Evolutionary conservation across 164 flowering plant species (phyloP).

Genomic region (Cinnamomum micranthum): DNA sequence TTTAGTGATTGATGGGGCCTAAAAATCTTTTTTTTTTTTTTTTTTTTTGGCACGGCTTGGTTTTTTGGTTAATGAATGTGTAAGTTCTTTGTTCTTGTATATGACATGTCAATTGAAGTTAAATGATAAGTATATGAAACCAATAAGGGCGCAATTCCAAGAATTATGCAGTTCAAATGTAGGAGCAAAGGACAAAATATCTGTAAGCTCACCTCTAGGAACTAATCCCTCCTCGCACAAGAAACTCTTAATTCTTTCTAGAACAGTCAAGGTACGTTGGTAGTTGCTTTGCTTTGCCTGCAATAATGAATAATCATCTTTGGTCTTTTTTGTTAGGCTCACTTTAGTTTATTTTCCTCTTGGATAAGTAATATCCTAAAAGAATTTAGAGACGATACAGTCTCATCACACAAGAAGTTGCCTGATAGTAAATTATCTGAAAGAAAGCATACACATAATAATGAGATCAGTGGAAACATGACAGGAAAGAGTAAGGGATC

Average conservation of each 20-base stretch:
- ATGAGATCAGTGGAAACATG: background rate
- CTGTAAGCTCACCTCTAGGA: constrained; percentile 32
- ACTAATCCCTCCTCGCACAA: constrained; percentile 36
- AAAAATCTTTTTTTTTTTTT: too few relatives aligned
- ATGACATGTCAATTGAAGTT: background rate
- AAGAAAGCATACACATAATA: background rate
- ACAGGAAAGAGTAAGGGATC: background rate
- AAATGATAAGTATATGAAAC: background rate
- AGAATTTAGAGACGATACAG: too few relatives aligned
- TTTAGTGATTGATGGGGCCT: too few relatives aligned
- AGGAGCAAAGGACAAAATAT: background rate
- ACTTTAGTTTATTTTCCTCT: too few relatives aligned
- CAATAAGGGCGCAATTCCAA: background rate
- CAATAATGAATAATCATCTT: constrained; percentile 1
- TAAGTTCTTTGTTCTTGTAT: too few relatives aligned
- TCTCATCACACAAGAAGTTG: too few relatives aligned
- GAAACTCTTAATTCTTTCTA: constrained; percentile 52
- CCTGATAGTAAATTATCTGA: background rate
- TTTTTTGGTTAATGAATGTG: too few relatives aligned
- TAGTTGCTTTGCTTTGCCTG: constrained; percentile 69
- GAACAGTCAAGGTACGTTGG: constrained; percentile 69
- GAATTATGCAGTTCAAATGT: background rate
- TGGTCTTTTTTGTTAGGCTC: background rate
- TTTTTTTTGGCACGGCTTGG: too few relatives aligned
- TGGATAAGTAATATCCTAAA: background rate